Base-by-base conservation (phyloP, 805 yeast genomes). In the Ogataea salicorniae region DNA sequence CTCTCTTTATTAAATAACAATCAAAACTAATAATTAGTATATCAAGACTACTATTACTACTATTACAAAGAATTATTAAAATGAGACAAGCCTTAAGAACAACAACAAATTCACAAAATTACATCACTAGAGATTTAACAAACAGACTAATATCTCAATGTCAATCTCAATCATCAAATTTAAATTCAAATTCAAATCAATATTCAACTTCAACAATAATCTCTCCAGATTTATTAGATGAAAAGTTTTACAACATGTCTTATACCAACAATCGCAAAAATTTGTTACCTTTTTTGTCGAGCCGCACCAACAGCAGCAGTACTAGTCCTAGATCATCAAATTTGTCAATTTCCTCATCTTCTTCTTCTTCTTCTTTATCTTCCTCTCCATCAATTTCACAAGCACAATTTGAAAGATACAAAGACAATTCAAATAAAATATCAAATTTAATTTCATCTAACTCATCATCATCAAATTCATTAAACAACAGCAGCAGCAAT, bases 351-450 rank as follows among this genome's bases (percentile, higher is more conserved):
- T 34, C 43, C 11, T 39, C 40, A 5, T 20, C 38, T 14, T 38
- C 51, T 6, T 37, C 39, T 1, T 40, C 45, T 11, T 37, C 37
- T 4, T 34, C 40, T 37, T n/a, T 42, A 6, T n/a, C 43, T 23
- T 9, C 39, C 26, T 15, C 45, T 37, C 18, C 45, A 6, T 22
- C 18, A 14, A 41, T 57, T 1, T 60, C 64, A 6, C 49, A 47
- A 3, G 64, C 64, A 6, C 60, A 60, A 35, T 37, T 52, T n/a
- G 61, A 60, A 42, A 49, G 64, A 15, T 50, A 51, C 43, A 57
- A 51, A 34, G 40, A 45, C 22, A 57, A 47, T 44, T 53, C 52
- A 14, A 37, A 45, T 31, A 54, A 47, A 33, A 51, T 58, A 17
- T 50, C 57, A 29, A 46, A 41, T 35, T 39, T 56, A 17, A 33